A percentile compares a stretch with the other conserved stretches of the same genome.
phyloP scores from a whole-genome alignment of 192 early-diverging fungal genomes.

The Entophlyctis luteolus region DNA sequence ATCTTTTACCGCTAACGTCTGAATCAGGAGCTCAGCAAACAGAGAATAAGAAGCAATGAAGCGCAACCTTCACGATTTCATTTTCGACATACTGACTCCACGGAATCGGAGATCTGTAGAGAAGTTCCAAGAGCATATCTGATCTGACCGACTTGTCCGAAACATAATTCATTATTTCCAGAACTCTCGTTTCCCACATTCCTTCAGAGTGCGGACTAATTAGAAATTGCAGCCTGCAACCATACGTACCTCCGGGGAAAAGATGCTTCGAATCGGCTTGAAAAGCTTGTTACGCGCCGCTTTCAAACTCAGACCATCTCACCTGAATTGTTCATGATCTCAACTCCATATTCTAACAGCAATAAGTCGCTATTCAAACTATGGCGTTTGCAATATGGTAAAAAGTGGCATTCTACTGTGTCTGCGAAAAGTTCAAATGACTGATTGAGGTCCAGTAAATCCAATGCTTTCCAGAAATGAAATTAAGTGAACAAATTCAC shows the following conservation, averaged over 20 bases:
- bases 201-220: neutral
- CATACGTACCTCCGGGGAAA: neutral
- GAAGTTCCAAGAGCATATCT: slow-evolving; percentile 54
- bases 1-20: neutral
- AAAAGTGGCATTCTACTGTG: slow-evolving; percentile 54
- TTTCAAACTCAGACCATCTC: neutral
- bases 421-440: slow-evolving; percentile 55
- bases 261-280: neutral
- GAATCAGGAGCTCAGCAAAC: neutral
- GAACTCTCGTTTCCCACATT: slow-evolving; percentile 57
- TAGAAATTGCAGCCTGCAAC: neutral
- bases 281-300: neutral
- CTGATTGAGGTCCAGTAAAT: slow-evolving; percentile 59
- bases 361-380: slow-evolving; percentile 49
- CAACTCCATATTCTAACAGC: slow-evolving; percentile 54
- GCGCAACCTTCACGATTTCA: slow-evolving; percentile 32
- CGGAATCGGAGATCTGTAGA: slow-evolving; percentile 61
- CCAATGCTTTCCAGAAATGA: slow-evolving; percentile 36
- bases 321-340: slow-evolving; percentile 48
- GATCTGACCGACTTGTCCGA: slow-evolving; percentile 27
- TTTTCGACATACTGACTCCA: slow-evolving; percentile 55
- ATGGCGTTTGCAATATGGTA: slow-evolving; percentile 53
- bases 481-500: neutral
- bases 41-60: neutral
- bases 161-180: slow-evolving; percentile 48